These are phyloP conservation scores for Gnaphalium uliginosum DNA, from an alignment of 129 eudicot species.

Conservation along the genomic window DNA sequence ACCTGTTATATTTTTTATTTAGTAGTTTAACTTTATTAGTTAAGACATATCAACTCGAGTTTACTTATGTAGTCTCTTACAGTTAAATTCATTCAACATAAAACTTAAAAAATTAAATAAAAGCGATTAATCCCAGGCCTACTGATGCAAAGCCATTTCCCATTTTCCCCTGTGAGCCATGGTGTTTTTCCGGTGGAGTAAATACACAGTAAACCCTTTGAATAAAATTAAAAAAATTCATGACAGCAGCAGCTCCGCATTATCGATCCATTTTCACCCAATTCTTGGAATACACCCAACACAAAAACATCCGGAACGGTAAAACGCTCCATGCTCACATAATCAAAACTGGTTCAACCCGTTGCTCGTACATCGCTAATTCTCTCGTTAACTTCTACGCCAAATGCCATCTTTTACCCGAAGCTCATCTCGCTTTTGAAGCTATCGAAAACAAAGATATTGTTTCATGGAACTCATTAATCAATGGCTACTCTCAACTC, in stretches of 20 bases:
- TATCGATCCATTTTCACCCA: constrained; percentile 49
- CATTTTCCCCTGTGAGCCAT: not conserved
- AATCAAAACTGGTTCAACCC: constrained; percentile 56
- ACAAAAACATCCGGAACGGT: constrained; percentile 49
- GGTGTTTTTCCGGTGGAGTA: not conserved
- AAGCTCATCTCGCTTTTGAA: constrained; percentile 60
- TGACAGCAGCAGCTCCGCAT: constrained; percentile 39
- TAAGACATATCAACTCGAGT: too few relatives aligned
- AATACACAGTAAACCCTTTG: too few relatives aligned
- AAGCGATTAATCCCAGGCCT: too few relatives aligned
- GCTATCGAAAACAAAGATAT: constrained; percentile 53
- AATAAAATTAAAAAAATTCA: constrained; percentile 12
- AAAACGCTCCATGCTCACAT: constrained; percentile 63
- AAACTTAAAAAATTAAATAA: too few relatives aligned
- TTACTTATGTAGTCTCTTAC: too few relatives aligned
- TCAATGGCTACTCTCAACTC: constrained; percentile 62
- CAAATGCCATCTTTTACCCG: constrained; percentile 59
- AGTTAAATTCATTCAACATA: too few relatives aligned
- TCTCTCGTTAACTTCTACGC: constrained; percentile 72
- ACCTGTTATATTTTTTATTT: too few relatives aligned
- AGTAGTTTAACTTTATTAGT: too few relatives aligned
- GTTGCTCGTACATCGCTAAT: constrained; percentile 54
- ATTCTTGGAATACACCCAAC: constrained; percentile 54
- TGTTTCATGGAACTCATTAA: constrained; percentile 80
- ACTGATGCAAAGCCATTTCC: too few relatives aligned